phyloP scores from a whole-genome alignment of 352 stramenopile species.

The Phytopythium vexans region DNA sequence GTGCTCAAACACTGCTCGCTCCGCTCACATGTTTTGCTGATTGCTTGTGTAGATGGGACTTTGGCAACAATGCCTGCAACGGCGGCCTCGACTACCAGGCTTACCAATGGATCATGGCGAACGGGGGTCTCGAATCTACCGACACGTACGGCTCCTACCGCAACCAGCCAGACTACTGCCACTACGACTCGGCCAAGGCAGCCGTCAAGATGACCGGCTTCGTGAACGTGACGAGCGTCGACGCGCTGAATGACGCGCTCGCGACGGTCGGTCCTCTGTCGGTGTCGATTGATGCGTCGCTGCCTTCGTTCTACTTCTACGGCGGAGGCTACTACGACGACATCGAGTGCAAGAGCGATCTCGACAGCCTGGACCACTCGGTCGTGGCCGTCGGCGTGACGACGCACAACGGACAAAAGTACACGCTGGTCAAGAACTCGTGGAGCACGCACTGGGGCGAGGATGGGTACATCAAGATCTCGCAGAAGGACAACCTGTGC shows the following conservation, averaged over 20 bases:
- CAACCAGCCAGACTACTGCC: slow-evolving; percentile 86
- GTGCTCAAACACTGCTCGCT: background rate
- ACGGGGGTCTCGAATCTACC: slow-evolving; percentile 75
- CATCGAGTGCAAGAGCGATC: slow-evolving; percentile 83
- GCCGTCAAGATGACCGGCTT: slow-evolving; percentile 76
- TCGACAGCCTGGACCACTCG: slow-evolving; percentile 92
- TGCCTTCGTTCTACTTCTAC: slow-evolving; percentile 90
- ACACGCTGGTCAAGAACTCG: slow-evolving; percentile 95
- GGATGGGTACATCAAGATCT: slow-evolving; percentile 90
- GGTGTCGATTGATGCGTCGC: slow-evolving; percentile 84
- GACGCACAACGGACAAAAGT: slow-evolving; percentile 87
- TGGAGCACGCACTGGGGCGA: slow-evolving; percentile 94
- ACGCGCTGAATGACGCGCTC: slow-evolving; percentile 81
- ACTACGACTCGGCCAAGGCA: slow-evolving; percentile 76
- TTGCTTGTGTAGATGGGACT: slow-evolving; percentile 65
- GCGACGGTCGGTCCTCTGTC: slow-evolving; percentile 80
- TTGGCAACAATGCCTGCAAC: slow-evolving; percentile 89
- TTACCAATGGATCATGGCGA: slow-evolving; percentile 86
- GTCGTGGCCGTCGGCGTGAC: slow-evolving; percentile 91
- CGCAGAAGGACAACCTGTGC: slow-evolving; percentile 93
- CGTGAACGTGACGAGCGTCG: slow-evolving; percentile 73
- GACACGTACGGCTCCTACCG: slow-evolving; percentile 86
- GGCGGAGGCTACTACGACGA: slow-evolving; percentile 85
- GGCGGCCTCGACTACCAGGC: slow-evolving; percentile 89
- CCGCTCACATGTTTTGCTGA: background rate